phyloP scores from a whole-genome alignment of 345 rosid genomes.

The Raphanus sativus region DNA sequence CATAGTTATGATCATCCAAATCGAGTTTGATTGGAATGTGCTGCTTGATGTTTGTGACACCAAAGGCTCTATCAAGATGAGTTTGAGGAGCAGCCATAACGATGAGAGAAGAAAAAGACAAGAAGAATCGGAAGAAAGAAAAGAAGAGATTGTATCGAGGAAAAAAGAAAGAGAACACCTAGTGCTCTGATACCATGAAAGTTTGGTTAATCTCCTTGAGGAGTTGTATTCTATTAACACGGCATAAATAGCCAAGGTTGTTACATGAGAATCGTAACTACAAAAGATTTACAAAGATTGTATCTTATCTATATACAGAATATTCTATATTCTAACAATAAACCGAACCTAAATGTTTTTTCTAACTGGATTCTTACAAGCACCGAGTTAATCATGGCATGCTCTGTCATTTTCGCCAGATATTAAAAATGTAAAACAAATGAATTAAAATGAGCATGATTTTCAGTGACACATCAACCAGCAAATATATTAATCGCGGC shows the following conservation, averaged over 20 bases:
- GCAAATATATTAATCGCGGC: not conserved
- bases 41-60: too few species aligned
- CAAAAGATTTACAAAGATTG: too few species aligned
- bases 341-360: not conserved
- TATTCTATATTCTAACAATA: not conserved
- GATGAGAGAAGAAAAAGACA: too few species aligned
- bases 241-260: not conserved
- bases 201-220: not conserved
- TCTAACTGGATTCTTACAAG: not conserved
- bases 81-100: too few species aligned
- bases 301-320: too few species aligned
- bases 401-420: not conserved
- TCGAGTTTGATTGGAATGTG: too few species aligned
- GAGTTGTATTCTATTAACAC: not conserved
- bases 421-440: not conserved
- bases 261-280: not conserved
- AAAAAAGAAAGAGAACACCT: too few species aligned
- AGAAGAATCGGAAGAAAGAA: too few species aligned
- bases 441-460: not conserved
- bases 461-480: constrained; percentile 1
- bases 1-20: too few species aligned
- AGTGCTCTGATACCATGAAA: not conserved
- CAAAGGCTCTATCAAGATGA: too few species aligned
- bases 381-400: constrained; percentile 1
- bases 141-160: too few species aligned